These are phyloP conservation scores for Rhizomucor miehei DNA, from an alignment of 371 early-diverging fungal species.

Conservation along the genomic window DNA sequence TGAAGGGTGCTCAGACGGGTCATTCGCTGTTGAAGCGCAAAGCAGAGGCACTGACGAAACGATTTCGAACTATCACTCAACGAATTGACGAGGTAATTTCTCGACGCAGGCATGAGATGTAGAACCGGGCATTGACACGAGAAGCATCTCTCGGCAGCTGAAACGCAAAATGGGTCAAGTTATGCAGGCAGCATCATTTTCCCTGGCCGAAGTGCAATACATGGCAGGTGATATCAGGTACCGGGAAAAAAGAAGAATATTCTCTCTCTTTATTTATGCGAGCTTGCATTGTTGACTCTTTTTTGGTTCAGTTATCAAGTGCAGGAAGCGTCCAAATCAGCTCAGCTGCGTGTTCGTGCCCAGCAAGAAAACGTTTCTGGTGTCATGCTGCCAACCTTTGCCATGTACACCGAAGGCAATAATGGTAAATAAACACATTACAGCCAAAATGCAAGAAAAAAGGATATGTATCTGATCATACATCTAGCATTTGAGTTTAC, in stretches of 20 bases:
- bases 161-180: conserved; percentile 84
- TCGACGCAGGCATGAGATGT: background rate
- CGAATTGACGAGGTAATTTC: conserved; percentile 85
- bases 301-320: conserved; percentile 78
- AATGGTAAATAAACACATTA: conserved; percentile 73
- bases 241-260: background rate
- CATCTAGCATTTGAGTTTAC: conserved; percentile 87
- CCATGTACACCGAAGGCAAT: conserved; percentile 78
- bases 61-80: conserved; percentile 92
- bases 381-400: conserved; percentile 93
- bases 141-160: background rate
- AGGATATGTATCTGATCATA: conserved; percentile 4
- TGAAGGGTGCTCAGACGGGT: conserved; percentile 99
- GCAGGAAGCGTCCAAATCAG: conserved; percentile 89
- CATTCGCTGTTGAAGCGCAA: conserved; percentile 97
- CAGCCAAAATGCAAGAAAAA: too few relatives aligned
- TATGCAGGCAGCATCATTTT: conserved; percentile 97
- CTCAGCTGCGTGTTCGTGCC: conserved; percentile 88
- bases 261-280: background rate
- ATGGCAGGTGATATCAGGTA: conserved; percentile 95
- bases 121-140: too few relatives aligned
- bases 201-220: conserved; percentile 97
- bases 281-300: background rate
- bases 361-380: conserved; percentile 97
- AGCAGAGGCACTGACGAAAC: conserved; percentile 96